Conservation (phyloP, 2,329 filamentous ascomycete genomes). For the Aspergillus flavus region DNA sequence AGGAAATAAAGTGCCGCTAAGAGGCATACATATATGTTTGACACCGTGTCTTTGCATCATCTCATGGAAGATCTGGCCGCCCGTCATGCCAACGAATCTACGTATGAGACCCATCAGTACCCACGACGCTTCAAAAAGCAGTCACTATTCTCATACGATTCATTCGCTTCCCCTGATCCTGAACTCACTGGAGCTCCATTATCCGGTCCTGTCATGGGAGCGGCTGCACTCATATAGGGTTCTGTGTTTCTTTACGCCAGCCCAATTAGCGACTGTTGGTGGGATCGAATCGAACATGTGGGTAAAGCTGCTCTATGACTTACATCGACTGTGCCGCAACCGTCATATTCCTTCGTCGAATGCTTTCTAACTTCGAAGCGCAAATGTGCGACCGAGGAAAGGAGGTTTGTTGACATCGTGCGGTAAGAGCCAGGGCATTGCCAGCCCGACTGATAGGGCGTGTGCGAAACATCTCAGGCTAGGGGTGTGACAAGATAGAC, state of each 20-base stretch:
- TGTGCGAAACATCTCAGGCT: not conserved
- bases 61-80: slow-evolving; percentile 90
- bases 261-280: no score
- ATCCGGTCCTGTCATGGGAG: rapidly evolving
- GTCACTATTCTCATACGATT: not conserved
- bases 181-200: not conserved
- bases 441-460: not conserved
- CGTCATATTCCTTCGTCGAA: not conserved
- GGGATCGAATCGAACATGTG: no score
- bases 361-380: not conserved
- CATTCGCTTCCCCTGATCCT: not conserved
- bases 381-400: not conserved
- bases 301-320: not conserved
- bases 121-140: rapidly evolving
- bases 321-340: not conserved
- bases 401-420: not conserved
- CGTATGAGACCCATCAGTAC: not conserved
- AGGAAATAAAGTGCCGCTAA: slow-evolving; percentile 82
- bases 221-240: rapidly evolving
- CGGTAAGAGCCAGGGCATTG: not conserved
- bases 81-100: slow-evolving; percentile 83
- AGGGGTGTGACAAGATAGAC: not conserved
- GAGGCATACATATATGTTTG: slow-evolving; percentile 69
- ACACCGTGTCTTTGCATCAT: slow-evolving; percentile 89
- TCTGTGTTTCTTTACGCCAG: not conserved